Base-by-base conservation (phyloP, 164 flowering plant species). In the Akebia trifoliata region DNA sequence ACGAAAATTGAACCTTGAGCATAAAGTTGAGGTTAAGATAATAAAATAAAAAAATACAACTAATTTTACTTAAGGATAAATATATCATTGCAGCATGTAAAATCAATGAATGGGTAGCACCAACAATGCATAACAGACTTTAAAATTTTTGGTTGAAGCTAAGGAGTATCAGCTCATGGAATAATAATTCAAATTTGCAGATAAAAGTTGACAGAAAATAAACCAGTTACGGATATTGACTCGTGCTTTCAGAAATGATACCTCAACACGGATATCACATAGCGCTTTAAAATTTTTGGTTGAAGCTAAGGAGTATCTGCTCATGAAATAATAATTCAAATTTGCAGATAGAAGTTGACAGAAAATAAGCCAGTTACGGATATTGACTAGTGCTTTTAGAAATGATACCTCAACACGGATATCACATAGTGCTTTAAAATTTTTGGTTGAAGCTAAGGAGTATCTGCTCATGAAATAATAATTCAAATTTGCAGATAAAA, bases 251-350 rank as follows among this genome's bases (percentile, higher is more conserved):
- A 51, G 10, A 30, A 50, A 36, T 22, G 24, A 64, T 87, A 93
- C 99, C 99, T 90, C 99, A 35, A 87, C 99, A 39, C 99, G 96
- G 59, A 93, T 90, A 71, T 90, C 97, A 61, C 99, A 93, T 15
- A 93, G 67, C n/a, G n/a, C 21, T n/a, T n/a, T n/a, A 11, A 2
- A 18, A 35, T 18, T 28, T 6, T 1, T 6, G 45, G 15, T 28
- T 6, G 0, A 2, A 25, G 24, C 18, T n/a, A n/a, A n/a, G n/a
- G 31, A 57, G 9, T 21, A 14, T 43, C 26, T 37, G 8, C 31
- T 24, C 5, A 26, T 58, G 24, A 34, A 17, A 15, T 21, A 45
- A 46, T 11, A 34, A 45, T 35, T 8, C 20, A 34, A 24, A 21
- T 60, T 59, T 25, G 20, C 44, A 8, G n/a, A n/a, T n/a, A 8